Evolutionary conservation across 495 filamentous ascomycete genomes (phyloP).

Genomic region (Aspergillus biplanus): DNA sequence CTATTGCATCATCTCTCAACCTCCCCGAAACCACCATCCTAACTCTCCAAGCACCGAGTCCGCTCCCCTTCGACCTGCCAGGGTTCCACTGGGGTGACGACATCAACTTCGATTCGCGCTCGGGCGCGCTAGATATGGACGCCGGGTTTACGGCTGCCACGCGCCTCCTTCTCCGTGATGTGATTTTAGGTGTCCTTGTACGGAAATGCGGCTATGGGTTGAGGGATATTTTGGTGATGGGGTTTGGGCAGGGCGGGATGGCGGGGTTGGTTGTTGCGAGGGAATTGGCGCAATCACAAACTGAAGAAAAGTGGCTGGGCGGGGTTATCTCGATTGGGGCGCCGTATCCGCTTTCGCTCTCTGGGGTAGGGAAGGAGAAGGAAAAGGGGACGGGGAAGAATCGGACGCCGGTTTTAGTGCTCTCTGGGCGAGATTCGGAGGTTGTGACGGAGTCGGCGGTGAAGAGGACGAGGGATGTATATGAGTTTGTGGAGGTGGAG

Average conservation of each 20-base stretch:
- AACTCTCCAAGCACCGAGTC: constrained; percentile 72
- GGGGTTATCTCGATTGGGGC: constrained; percentile 84
- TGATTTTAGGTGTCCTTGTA: constrained; percentile 65
- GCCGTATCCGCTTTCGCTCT: constrained; percentile 58
- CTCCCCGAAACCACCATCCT: constrained; percentile 82
- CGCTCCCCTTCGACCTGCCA: constrained; percentile 71
- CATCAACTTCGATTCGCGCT: constrained; percentile 63
- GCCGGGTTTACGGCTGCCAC: constrained; percentile 68
- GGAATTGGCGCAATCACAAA: constrained; percentile 27
- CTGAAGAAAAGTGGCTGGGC: constrained; percentile 34
- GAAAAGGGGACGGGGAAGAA: constrained; percentile 35
- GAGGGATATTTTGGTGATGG: constrained; percentile 75
- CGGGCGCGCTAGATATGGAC: constrained; percentile 74
- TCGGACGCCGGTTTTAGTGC: constrained; percentile 74
- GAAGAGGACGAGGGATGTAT: constrained; percentile 63
- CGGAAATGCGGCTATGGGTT: constrained; percentile 69
- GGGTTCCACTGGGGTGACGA: constrained; percentile 97
- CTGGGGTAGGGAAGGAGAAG: constrained; percentile 12
- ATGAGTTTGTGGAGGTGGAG: constrained; percentile 72
- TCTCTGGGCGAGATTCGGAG: constrained; percentile 65
- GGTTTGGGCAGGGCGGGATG: constrained; percentile 89
- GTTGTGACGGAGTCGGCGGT: constrained; percentile 66
- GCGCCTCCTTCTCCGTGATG: constrained; percentile 51
- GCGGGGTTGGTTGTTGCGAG: constrained; percentile 64
- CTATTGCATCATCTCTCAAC: constrained; percentile 71